Percentiles rank a stretch among this genome's conserved stretches.
These are phyloP conservation scores for Apiospora koreana DNA, from an alignment of 2,329 filamentous ascomycete species.

Conservation along the genomic window DNA sequence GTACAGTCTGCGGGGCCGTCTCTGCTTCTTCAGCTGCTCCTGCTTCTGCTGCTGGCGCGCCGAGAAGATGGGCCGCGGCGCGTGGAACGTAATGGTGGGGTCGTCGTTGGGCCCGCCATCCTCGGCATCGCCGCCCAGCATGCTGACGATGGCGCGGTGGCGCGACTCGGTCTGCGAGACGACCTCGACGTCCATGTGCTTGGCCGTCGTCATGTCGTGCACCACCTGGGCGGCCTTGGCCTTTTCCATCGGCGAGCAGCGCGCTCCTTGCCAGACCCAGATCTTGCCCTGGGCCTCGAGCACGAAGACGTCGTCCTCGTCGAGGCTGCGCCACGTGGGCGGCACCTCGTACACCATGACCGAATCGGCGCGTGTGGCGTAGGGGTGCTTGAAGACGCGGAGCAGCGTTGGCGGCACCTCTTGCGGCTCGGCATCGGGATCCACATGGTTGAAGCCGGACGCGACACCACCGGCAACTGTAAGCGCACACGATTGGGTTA, in stretches of 20 bases:
- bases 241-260: slow-evolving; percentile 69
- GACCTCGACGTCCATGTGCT: slow-evolving; percentile 66
- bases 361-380: slow-evolving; percentile 44
- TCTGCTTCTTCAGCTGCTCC: slow-evolving; percentile 17
- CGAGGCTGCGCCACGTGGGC: slow-evolving; percentile 61
- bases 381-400: slow-evolving; percentile 63
- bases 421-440: slow-evolving; percentile 41
- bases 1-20: slow-evolving; percentile 51
- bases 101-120: slow-evolving; percentile 32
- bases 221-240: slow-evolving; percentile 68
- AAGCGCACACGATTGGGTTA: not conserved
- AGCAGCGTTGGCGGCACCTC: slow-evolving; percentile 54
- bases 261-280: slow-evolving; percentile 69
- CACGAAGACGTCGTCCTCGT: slow-evolving; percentile 67
- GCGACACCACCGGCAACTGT: slow-evolving; percentile 57
- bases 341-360: slow-evolving; percentile 66
- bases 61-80: slow-evolving; percentile 41
- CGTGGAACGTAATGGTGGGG: slow-evolving; percentile 36
- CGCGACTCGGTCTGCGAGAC: slow-evolving; percentile 61
- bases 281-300: slow-evolving; percentile 65
- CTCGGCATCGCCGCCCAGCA: slow-evolving; percentile 47
- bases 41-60: slow-evolving; percentile 23
- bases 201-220: slow-evolving; percentile 63
- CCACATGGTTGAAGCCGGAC: slow-evolving; percentile 66
- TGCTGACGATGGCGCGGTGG: slow-evolving; percentile 53